phyloP scores from a whole-genome alignment of 441 rosid species.

The Populus tomentosa region DNA sequence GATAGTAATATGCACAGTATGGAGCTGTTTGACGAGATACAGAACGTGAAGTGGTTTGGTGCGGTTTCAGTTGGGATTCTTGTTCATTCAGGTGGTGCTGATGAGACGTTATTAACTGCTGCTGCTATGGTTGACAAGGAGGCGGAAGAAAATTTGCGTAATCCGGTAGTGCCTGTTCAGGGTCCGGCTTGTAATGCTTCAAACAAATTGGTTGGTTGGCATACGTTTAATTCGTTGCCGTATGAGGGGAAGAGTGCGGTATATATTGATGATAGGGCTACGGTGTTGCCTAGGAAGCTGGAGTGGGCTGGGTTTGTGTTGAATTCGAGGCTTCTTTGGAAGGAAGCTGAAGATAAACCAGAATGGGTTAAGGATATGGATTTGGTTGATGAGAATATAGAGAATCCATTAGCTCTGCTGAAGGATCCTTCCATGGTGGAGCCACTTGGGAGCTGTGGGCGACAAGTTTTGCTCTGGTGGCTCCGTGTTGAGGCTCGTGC shows the following conservation, averaged over 20 bases:
- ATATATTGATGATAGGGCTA: constrained; percentile 74
- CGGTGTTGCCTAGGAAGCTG: constrained; percentile 76
- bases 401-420: constrained; percentile 72
- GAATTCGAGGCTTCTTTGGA: constrained; percentile 89
- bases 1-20: constrained; percentile 97
- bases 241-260: constrained; percentile 60
- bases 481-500: constrained; percentile 98
- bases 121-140: constrained; percentile 26
- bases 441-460: constrained; percentile 96
- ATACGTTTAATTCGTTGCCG: constrained; percentile 64
- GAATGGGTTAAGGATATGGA: constrained; percentile 82
- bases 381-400: constrained; percentile 41
- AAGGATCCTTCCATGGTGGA: constrained; percentile 71
- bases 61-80: constrained; percentile 86
- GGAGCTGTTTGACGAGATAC: constrained; percentile 95
- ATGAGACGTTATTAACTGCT: constrained; percentile 36
- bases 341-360: constrained; percentile 62
- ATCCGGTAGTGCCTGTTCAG: constrained; percentile 59
- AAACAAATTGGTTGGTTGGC: constrained; percentile 77
- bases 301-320: constrained; percentile 98
- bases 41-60: constrained; percentile 91
- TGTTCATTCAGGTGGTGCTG: constrained; percentile 47
- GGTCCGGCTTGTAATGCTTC: constrained; percentile 95
- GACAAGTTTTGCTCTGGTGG: constrained; percentile 95
- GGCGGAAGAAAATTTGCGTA: constrained; percentile 27